phyloP scores from a whole-genome alignment of 176 grass and related monocot species.

The Carex parvula region DNA sequence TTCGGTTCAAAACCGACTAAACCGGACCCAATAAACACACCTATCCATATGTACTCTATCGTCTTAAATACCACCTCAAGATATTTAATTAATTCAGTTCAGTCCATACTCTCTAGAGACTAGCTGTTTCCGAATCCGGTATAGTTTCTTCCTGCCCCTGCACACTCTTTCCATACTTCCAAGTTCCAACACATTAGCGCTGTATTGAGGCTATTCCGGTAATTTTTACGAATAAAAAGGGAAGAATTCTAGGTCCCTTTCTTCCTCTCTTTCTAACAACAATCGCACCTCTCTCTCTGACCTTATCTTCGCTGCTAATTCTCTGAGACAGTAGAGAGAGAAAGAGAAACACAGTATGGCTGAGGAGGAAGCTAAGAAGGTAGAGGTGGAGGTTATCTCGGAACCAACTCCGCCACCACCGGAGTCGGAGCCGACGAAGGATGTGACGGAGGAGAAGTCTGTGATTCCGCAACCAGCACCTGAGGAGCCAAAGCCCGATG shows the following conservation, averaged over 20 bases:
- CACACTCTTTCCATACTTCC: constrained; percentile 6
- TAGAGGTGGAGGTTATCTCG: constrained; percentile 51
- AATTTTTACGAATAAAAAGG: constrained; percentile 19
- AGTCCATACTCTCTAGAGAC: not conserved
- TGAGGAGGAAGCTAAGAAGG: constrained; percentile 81
- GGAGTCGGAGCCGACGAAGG: constrained; percentile 51
- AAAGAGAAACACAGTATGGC: constrained; percentile 29
- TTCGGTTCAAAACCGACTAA: too few relatives aligned
- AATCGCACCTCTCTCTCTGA: not conserved
- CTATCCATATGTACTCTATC: too few relatives aligned
- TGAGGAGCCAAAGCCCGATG: constrained; percentile 45
- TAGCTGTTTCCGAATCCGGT: not conserved
- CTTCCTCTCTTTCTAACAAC: not conserved
- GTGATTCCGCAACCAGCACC: constrained; percentile 45
- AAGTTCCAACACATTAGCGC: constrained; percentile 9
- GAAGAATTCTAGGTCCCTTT: constrained; percentile 9
- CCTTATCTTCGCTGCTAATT: not conserved
- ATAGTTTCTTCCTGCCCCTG: not conserved
- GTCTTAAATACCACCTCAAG: not conserved
- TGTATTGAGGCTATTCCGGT: not conserved
- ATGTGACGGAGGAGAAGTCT: constrained; percentile 89
- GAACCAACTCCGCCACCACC: constrained; percentile 32
- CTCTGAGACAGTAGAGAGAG: not conserved
- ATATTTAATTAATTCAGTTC: not conserved
- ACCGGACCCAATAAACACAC: too few relatives aligned